Evolutionary conservation across 164 flowering plant species (phyloP).

Genomic region (Macadamia integrifolia): DNA sequence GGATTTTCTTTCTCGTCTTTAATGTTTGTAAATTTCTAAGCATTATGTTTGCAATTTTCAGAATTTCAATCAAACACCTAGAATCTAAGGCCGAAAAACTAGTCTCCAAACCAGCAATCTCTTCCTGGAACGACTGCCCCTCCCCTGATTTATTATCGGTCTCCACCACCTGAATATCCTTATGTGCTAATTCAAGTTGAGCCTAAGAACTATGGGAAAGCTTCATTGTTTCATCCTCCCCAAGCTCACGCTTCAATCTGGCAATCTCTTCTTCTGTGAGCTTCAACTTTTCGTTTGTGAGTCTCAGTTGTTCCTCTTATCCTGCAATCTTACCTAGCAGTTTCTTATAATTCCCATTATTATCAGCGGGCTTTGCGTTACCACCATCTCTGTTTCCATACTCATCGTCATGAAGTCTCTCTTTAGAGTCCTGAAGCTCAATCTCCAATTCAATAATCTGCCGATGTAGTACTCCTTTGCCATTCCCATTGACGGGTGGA

Average conservation of each 20-base stretch:
- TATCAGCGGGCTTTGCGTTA: conserved; percentile 8
- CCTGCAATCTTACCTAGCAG: conserved; percentile 23
- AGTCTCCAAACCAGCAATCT: conserved; percentile 16
- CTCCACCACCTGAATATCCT: conserved; percentile 12
- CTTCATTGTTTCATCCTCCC: conserved; percentile 21
- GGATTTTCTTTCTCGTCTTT: too few relatives aligned
- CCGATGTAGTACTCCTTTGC: conserved; percentile 23
- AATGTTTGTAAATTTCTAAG: conserved; percentile 9
- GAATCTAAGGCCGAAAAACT: conserved; percentile 17
- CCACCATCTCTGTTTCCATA: conserved; percentile 27
- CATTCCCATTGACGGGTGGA: conserved; percentile 26
- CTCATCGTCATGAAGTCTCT: conserved; percentile 39
- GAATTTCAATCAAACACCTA: conserved; percentile 27
- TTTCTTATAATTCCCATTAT: conserved; percentile 9
- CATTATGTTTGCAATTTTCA: conserved; percentile 29
- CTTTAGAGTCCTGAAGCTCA: conserved; percentile 48
- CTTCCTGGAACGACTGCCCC: conserved; percentile 14
- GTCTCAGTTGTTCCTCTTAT: conserved; percentile 41
- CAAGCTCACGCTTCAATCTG: conserved; percentile 41
- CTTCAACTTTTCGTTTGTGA: conserved; percentile 34
- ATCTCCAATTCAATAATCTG: conserved; percentile 47
- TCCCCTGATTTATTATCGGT: conserved; percentile 24
- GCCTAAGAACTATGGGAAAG: conserved; percentile 4
- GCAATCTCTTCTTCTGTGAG: conserved; percentile 42
- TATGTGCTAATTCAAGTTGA: conserved; percentile 9